These are phyloP conservation scores for Acephala macrosclerotiorum DNA, from an alignment of 2,329 filamentous ascomycete species.

Conservation along the genomic window DNA sequence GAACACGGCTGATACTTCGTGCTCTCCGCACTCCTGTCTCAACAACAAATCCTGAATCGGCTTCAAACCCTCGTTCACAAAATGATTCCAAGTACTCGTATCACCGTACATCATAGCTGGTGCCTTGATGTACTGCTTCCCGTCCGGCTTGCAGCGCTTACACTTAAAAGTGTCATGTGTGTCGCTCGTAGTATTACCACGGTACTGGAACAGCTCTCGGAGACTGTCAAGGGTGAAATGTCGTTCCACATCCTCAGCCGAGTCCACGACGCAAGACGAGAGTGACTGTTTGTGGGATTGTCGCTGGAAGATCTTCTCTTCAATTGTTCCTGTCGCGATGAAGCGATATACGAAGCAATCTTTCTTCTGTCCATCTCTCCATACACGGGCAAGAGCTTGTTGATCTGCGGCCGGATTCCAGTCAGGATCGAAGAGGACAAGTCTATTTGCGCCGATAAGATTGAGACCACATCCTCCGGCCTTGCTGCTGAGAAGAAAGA, in stretches of 20 bases:
- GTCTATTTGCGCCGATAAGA: conserved; percentile 90
- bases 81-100: conserved; percentile 99
- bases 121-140: conserved; percentile 86
- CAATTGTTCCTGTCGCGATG: conserved; percentile 96
- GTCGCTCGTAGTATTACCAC: conserved; percentile 83
- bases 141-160: conserved; percentile 89
- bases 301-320: conserved; percentile 99
- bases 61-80: conserved; percentile 80
- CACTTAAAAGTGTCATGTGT: conserved; percentile 99
- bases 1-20: conserved; percentile 91
- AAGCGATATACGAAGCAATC: conserved; percentile 99
- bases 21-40: conserved; percentile 81
- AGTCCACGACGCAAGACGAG: conserved; percentile 95
- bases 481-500: conserved; percentile 96
- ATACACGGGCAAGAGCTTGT: conserved; percentile 94
- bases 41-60: conserved; percentile 91
- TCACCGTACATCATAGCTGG: conserved; percentile 97
- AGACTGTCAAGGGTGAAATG: conserved; percentile 94
- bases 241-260: conserved; percentile 93
- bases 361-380: conserved; percentile 99
- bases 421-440: conserved; percentile 95
- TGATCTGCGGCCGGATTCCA: conserved; percentile 99
- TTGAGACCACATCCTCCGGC: conserved; percentile 97
- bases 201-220: conserved; percentile 93
- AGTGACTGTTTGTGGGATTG: conserved; percentile 98